Base-by-base conservation (phyloP, 2,329 filamentous ascomycete genomes). In the Aplosporella prunicola region DNA sequence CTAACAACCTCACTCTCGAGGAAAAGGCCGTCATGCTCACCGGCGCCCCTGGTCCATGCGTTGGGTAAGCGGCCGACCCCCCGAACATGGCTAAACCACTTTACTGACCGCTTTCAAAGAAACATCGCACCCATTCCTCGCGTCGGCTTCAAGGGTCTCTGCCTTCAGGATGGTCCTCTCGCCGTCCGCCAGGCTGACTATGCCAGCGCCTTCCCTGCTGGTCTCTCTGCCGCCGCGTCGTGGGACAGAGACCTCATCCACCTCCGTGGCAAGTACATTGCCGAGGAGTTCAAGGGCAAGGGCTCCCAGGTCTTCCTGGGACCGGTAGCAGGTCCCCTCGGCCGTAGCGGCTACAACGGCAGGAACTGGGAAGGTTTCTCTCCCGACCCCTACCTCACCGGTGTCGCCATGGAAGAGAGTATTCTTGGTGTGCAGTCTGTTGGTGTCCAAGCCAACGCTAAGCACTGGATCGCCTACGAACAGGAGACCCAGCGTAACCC, bases 401-500 rank as follows among this genome's bases (percentile, higher is more conserved):
- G 64, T 10, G 57, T 58, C 39, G 55, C 63, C 25, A 61, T 64
- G 38, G 49, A 56, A 25, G 47, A 68, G 45, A 60, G 66, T 4
- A 59, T 71, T 25, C 44, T 52, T 33, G 65, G 67, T 10, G 60
- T 69, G 45, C 60, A 72, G 49, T 53, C 56, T 35, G 52, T 51
- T 0, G 64, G 64, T 40, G 59, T 66, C 4, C 62, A 61, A 27
- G 58, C 64, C 9, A 62, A 51, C 27, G 52, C 56, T 4, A 61
- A 69, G 49, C 68, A 66, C 45, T 68, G 53, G 40, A 60, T 82
- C 35, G 70, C 69, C 20, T 81, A 86, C 55, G 80, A 86, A 54
- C 80, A 85, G 55, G 79, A 82, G 56, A 64, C 58, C 1, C 62
- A 66, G 32, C 58, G 66, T 9, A 63, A 50, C 39, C 69, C 76